Evolutionary conservation across 2,329 filamentous ascomycete genomes (phyloP), one percentile per base, ranked within the genome.

Genomic region (Colletotrichum scovillei): DNA sequence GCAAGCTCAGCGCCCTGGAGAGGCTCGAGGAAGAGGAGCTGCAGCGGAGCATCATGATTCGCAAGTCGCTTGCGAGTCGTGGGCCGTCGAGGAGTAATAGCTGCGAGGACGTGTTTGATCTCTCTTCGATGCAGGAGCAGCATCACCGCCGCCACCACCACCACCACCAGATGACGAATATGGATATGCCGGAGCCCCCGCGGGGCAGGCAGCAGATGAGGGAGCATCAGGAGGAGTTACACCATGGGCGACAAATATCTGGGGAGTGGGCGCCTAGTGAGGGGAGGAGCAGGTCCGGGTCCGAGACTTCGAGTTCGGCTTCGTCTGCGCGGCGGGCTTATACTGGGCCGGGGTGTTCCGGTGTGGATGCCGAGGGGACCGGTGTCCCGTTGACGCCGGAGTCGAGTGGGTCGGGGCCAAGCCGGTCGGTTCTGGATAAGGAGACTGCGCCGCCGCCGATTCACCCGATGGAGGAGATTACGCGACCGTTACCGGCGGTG

Each of bases 11-110:
- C 67, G 65, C 74, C 14, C 28, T 74, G 26, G 76, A 80, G 35
- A 69, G 76, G 7, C 69, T 76, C 19, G 76, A 80, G 28, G 78
- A 83, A 35, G 80, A 82, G 53, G 85, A 87, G 72, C 69, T 78
- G 30, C 81, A 85, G 72, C 79, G 85, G 14, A 76, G 77, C 35
- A 79, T 78, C 58, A 84, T 86, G 76, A 86, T 87, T 70, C 81
- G 82, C 64, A 87, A 87, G 76, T 86, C 84, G 2, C 77, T 87
- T 9, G 80, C 69, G 42, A 67, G 62, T 58, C 69, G 72, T 53
- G 64, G 57, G 6, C 65, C 58, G 22, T 73, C 70, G 60, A 55
- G 67, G 14, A 24, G 35, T 16, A 65, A n/a, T 28, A 70, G 67
- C 35, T 55, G 16, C 49, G 32, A 65, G 30, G 68, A 71, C 14